Evolutionary conservation across 305 asterid genomes (phyloP), one percentile per base, ranked within the genome.

Genomic region (Fraxinus latifolia): DNA sequence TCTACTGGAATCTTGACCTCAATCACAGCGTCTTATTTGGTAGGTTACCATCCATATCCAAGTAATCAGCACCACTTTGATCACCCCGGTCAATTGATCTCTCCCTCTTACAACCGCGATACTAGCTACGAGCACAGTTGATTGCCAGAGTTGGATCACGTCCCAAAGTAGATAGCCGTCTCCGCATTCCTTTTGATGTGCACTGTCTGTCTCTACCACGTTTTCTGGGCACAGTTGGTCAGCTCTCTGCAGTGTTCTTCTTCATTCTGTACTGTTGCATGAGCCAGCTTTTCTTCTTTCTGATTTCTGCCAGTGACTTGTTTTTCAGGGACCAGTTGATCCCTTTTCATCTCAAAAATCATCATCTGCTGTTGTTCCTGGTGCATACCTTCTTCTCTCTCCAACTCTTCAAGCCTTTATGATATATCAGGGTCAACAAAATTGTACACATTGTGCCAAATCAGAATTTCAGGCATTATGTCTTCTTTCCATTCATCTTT

Each of bases 391-490:
- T 94, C 97, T 86, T 92, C 97, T 27, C 87, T 85, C 86, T 92
- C 99, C 89, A 95, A 88, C 84, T 95, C 97, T 87, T 95, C 98
- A 9, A 94, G 94, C 84, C 97, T 90, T 83, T 84, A 85, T 84
- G 93, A 75, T 80, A 95, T 91, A 85, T 95, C 98, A 23, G 98
- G 98, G 85, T 94, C 97, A 6, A 95, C 85, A 78, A 95, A 95
- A 87, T 95, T 96, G 14, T 87, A 90, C 19, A 95, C 99, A 77
- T 95, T 94, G 90, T 95, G 99, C 25, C 98, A 98, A 77, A 91
- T 95, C 33, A 92, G 90, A 82, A 95, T 87, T 85, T 92, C 98
- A 0, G 98, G 97, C 85, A 93, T 90, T 39, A 84, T 74, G 62
- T 95, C 99, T 79, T 91, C 93, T 85, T 94, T 95, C 98, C 98